Percentiles rank a stretch among this genome's conserved stretches.
phyloP scores from a whole-genome alignment of 148 eudicot species.

The Camellia sinensis region DNA sequence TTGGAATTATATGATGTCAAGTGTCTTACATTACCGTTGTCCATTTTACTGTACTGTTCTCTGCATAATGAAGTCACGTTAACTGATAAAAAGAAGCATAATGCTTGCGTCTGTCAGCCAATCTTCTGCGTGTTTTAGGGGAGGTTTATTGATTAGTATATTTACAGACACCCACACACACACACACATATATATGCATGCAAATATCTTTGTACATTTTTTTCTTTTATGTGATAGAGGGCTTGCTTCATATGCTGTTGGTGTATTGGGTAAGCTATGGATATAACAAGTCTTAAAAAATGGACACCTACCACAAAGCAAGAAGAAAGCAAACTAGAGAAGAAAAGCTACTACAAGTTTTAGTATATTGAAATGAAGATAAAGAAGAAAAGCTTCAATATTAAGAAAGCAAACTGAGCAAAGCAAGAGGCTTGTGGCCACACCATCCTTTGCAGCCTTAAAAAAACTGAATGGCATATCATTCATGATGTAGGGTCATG shows the following conservation, averaged over 20 bases:
- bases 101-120: not conserved
- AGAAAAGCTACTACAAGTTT: too few relatives aligned
- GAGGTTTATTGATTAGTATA: not conserved
- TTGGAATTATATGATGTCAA: constrained; percentile 5
- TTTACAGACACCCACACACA: too few relatives aligned
- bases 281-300: not conserved
- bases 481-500: too few relatives aligned
- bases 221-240: not conserved
- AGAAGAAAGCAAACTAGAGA: too few relatives aligned
- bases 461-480: too few relatives aligned
- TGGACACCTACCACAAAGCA: too few relatives aligned
- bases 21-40: not conserved
- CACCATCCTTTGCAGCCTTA: too few relatives aligned
- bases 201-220: not conserved
- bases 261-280: not conserved
- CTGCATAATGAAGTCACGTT: not conserved
- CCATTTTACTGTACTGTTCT: not conserved
- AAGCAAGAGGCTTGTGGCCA: too few relatives aligned
- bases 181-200: too few relatives aligned
- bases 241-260: not conserved
- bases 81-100: constrained; percentile 2
- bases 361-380: too few relatives aligned
- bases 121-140: not conserved
- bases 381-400: too few relatives aligned
- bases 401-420: too few relatives aligned